These are phyloP conservation scores for Plasmodium blacklocki DNA, from an alignment of 169 alveolate genomes.

Conservation along the genomic window DNA sequence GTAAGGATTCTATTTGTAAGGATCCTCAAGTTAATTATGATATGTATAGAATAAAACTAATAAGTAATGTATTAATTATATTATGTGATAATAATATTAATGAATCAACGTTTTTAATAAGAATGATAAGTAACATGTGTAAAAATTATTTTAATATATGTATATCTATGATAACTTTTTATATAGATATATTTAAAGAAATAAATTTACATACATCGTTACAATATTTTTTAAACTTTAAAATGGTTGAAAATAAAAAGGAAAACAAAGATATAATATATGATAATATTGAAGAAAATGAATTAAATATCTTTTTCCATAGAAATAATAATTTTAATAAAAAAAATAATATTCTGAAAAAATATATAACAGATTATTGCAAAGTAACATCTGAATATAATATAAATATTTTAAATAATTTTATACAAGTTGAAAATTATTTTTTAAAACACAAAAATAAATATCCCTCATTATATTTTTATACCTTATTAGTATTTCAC, in stretches of 20 bases:
- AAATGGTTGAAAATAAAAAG: background rate
- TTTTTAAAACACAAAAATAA: constrained; percentile 32
- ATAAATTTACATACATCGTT: constrained; percentile 14
- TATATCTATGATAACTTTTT: constrained; percentile 31
- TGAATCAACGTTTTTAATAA: constrained; percentile 40
- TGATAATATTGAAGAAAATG: background rate
- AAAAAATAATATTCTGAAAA: constrained; percentile 35
- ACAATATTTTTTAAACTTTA: constrained; percentile 8
- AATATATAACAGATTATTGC: constrained; percentile 23
- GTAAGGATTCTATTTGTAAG: background rate
- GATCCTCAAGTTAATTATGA: background rate
- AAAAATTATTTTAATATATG: constrained; percentile 45
- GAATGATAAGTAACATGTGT: constrained; percentile 28
- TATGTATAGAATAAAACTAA: constrained; percentile 8
- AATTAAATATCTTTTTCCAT: constrained; percentile 25
- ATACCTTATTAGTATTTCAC: constrained; percentile 35
- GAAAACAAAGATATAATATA: background rate
- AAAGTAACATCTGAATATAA: constrained; percentile 1
- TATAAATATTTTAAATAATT: constrained; percentile 12
- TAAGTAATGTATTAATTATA: constrained; percentile 16
- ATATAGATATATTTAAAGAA: constrained; percentile 47
- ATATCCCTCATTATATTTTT: constrained; percentile 43
- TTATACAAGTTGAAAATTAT: constrained; percentile 28
- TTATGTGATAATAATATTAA: constrained; percentile 49
- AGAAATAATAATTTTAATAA: constrained; percentile 20